Conservation (phyloP, 306 rosid species). For the Abrus precatorius region DNA sequence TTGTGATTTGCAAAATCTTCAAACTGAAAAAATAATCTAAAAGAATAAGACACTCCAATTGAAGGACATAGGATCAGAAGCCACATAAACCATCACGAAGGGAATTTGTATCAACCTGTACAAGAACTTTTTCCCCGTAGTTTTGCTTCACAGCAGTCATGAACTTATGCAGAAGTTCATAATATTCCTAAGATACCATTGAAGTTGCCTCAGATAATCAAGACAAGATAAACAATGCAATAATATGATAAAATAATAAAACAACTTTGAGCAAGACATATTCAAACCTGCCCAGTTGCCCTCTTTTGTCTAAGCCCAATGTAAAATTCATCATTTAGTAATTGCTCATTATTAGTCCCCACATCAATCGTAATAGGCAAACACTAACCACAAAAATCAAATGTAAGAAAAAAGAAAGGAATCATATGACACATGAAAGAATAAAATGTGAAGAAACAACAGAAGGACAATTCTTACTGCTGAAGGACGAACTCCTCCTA, state of each 20-base stretch:
- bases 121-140: constrained; percentile 91
- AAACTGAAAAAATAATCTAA: constrained; percentile 66
- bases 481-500: constrained; percentile 98
- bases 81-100: constrained; percentile 29
- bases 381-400: constrained; percentile 65
- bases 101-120: constrained; percentile 74
- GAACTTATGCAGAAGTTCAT: constrained; percentile 88
- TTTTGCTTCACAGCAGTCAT: constrained; percentile 97
- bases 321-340: constrained; percentile 90
- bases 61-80: constrained; percentile 19
- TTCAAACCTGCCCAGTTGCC: constrained; percentile 88
- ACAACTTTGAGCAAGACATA: constrained; percentile 38
- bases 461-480: constrained; percentile 64
- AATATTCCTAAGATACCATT: constrained; percentile 74
- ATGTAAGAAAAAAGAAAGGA: not conserved
- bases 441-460: constrained; percentile 40
- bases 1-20: constrained; percentile 99
- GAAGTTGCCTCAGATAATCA: constrained; percentile 40
- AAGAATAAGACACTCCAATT: constrained; percentile 45
- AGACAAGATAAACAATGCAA: constrained; percentile 15
- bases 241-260: constrained; percentile 24
- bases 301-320: constrained; percentile 94
- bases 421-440: not conserved
- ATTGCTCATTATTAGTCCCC: constrained; percentile 91
- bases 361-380: constrained; percentile 95